These are phyloP conservation scores for Diaporthe sp. DNA, from an alignment of 2,329 filamentous ascomycete species.

Conservation along the genomic window DNA sequence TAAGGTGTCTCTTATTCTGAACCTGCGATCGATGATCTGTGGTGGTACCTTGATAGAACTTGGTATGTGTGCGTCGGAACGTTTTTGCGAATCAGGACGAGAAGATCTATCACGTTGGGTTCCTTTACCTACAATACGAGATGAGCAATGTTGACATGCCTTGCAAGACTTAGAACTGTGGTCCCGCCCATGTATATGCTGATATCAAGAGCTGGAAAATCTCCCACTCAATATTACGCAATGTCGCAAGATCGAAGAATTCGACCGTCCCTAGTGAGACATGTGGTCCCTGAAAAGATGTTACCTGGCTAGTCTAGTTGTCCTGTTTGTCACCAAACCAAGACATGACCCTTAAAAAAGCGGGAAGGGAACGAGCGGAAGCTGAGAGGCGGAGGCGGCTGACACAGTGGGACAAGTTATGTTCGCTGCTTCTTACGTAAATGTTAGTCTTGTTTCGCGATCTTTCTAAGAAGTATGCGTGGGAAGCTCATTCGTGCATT, in stretches of 20 bases:
- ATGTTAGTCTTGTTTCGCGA: neutral
- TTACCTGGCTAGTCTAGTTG: too few relatives aligned
- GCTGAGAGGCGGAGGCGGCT: neutral
- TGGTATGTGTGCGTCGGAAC: neutral
- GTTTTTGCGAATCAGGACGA: too few relatives aligned
- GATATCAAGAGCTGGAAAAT: neutral
- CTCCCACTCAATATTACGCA: neutral
- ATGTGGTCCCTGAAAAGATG: neutral
- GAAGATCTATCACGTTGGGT: neutral
- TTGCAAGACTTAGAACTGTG: neutral
- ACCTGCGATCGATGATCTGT: neutral
- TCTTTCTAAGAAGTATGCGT: neutral
- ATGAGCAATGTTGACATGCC: neutral
- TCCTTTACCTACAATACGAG: neutral
- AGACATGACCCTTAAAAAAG: neutral
- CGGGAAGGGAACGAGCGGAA: conserved; percentile 17
- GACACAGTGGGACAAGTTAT: neutral
- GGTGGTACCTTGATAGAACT: neutral
- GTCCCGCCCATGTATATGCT: neutral
- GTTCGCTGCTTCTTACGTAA: neutral
- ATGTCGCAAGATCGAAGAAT: neutral
- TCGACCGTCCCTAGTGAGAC: neutral
- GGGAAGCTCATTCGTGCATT: neutral
- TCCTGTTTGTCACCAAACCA: neutral
- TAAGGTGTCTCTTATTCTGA: neutral